phyloP scores from a whole-genome alignment of 106 monocot genomes.

The Xerophyta viscosa region DNA sequence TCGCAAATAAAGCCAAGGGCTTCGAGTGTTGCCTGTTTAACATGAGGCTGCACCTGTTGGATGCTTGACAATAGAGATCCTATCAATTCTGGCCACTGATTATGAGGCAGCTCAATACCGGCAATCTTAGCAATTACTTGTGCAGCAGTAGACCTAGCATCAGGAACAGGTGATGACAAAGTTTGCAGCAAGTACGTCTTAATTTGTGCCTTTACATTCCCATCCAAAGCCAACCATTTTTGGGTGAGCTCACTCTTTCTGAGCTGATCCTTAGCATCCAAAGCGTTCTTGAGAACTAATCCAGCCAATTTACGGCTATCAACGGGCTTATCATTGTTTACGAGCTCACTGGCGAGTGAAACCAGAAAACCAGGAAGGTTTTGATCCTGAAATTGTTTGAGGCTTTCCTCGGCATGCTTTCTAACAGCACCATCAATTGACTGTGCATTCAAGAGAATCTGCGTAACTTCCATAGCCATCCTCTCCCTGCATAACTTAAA shows the following conservation, averaged over 20 bases:
- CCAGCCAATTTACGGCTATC: constrained; percentile 42
- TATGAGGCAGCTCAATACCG: constrained; percentile 78
- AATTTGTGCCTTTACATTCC: constrained; percentile 58
- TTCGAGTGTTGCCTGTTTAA: constrained; percentile 83
- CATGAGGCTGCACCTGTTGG: constrained; percentile 63
- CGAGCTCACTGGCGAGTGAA: constrained; percentile 70
- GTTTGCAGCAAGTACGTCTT: constrained; percentile 71
- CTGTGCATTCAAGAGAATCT: constrained; percentile 62
- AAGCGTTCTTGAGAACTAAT: constrained; percentile 31
- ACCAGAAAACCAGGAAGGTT: constrained; percentile 60
- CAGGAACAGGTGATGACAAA: constrained; percentile 66
- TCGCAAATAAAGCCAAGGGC: constrained; percentile 88
- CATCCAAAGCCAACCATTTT: constrained; percentile 76
- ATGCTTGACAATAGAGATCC: constrained; percentile 56
- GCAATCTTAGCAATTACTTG: constrained; percentile 98
- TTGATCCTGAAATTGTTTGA: constrained; percentile 82
- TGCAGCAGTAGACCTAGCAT: constrained; percentile 83
- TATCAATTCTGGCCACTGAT: constrained; percentile 93
- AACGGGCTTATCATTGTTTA: constrained; percentile 35
- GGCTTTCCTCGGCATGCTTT: constrained; percentile 52
- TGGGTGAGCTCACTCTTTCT: constrained; percentile 39
- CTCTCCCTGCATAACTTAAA: not conserved
- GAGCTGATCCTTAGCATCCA: constrained; percentile 39
- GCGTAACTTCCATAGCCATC: constrained; percentile 62
- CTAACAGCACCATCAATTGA: constrained; percentile 39